Evolutionary conservation across 2,329 filamentous ascomycete genomes (phyloP).

Genomic region (Phaeosphaeria sp.): DNA sequence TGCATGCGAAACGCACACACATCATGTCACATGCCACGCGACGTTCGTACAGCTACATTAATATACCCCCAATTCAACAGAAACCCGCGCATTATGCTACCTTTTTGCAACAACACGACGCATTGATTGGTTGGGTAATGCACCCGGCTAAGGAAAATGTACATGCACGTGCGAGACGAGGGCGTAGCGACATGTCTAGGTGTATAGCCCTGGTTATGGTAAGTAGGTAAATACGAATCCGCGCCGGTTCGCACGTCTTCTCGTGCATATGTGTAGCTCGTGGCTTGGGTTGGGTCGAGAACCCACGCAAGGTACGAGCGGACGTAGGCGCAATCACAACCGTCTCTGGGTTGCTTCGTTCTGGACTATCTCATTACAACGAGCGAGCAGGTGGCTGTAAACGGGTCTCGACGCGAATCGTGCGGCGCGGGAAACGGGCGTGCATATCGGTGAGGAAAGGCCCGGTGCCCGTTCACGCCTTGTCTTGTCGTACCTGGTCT

Average conservation of each 20-base stretch:
- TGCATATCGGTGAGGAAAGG: background rate
- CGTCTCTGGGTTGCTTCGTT: no score
- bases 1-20: background rate
- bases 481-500: background rate
- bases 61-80: background rate
- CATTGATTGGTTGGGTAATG: background rate
- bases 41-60: background rate
- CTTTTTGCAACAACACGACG: background rate
- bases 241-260: background rate
- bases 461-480: no score
- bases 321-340: background rate
- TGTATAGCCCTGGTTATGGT: background rate
- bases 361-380: no score
- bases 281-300: background rate
- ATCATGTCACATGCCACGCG: background rate
- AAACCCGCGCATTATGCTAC: background rate
- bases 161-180: background rate
- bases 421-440: background rate
- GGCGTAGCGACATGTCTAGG: background rate
- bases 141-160: background rate
- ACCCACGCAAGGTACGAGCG: background rate
- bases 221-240: background rate
- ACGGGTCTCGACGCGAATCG: no score
- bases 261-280: background rate
- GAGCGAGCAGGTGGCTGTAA: no score